Percentiles rank a stretch among this genome's conserved stretches.
Evolutionary conservation across 225 moss, liverwort and hornwort species (phyloP).

Genomic region (Anthoceros angustus): DNA sequence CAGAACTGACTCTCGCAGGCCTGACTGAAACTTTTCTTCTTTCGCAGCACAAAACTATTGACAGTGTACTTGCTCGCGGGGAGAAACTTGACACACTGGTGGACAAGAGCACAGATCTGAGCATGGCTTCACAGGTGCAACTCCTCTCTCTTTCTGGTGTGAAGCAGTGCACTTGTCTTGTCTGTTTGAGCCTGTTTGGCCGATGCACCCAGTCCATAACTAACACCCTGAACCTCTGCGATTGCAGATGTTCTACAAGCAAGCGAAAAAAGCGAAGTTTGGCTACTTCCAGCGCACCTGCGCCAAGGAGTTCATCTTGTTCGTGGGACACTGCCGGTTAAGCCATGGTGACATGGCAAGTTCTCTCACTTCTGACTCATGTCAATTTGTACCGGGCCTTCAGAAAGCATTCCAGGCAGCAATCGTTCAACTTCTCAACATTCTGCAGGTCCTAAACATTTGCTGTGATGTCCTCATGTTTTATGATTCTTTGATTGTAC

Average conservation of each 20-base stretch:
- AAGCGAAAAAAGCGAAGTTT: conserved; percentile 70
- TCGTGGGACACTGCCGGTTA: too few species aligned
- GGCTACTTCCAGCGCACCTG: conserved; percentile 77
- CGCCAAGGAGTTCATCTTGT: conserved; percentile 89
- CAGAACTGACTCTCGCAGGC: conserved; percentile 2
- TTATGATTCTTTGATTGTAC: background rate
- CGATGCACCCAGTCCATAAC: background rate
- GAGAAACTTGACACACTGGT: conserved; percentile 92
- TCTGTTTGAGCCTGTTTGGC: background rate
- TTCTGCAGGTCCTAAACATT: conserved; percentile 39
- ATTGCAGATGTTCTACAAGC: conserved; percentile 57
- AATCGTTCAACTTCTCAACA: conserved; percentile 21
- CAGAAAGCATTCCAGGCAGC: conserved; percentile 48
- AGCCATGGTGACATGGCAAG: too few species aligned
- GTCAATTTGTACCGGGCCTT: too few species aligned
- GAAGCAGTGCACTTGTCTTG: background rate
- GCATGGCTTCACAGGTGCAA: conserved; percentile 89
- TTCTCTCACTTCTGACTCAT: too few species aligned
- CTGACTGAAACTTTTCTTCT: background rate
- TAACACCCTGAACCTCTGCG: background rate
- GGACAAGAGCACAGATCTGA: conserved; percentile 93
- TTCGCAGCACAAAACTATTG: conserved; percentile 95
- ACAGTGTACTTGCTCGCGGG: conserved; percentile 91
- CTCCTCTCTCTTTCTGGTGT: background rate
- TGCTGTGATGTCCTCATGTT: background rate